Evolutionary conservation across 2,329 filamentous ascomycete species (phyloP).

Genomic region (Aspergillus hortae): DNA sequence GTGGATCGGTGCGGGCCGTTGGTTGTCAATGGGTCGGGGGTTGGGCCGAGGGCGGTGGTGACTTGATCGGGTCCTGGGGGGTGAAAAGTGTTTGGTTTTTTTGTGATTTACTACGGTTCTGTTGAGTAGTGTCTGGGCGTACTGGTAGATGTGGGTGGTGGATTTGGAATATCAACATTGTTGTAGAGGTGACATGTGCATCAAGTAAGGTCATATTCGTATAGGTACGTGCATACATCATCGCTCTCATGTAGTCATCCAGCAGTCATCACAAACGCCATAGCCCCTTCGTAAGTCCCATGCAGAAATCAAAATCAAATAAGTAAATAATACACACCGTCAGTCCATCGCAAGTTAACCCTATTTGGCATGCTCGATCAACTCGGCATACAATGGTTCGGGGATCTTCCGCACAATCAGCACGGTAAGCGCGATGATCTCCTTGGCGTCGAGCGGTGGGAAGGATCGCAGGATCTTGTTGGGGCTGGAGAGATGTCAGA

Average conservation of each 20-base stretch:
- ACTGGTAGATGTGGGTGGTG: background rate
- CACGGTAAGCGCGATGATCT: constrained; percentile 80
- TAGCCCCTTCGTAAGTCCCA: background rate
- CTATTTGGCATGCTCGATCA: constrained; percentile 73
- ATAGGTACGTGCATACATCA: background rate
- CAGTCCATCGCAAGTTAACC: background rate
- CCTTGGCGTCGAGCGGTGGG: constrained; percentile 75
- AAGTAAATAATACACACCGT: background rate
- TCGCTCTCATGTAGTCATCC: background rate
- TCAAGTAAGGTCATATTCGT: background rate
- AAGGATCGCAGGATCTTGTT: constrained; percentile 89
- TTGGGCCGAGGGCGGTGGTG: constrained; percentile 16
- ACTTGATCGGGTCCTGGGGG: constrained; percentile 1
- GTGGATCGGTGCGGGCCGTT: constrained; percentile 24
- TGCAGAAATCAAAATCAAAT: background rate
- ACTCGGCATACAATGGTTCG: constrained; percentile 82
- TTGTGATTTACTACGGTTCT: background rate
- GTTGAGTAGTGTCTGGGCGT: background rate
- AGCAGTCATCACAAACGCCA: background rate
- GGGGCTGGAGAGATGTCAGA: constrained; percentile 56
- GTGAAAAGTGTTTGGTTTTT: background rate
- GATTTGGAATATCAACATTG: background rate
- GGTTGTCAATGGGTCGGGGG: constrained; percentile 33
- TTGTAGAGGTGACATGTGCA: background rate
- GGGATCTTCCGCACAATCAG: constrained; percentile 87